These are phyloP conservation scores for Cicer chorassanicum DNA, from an alignment of 306 rosid genomes.

Conservation along the genomic window DNA sequence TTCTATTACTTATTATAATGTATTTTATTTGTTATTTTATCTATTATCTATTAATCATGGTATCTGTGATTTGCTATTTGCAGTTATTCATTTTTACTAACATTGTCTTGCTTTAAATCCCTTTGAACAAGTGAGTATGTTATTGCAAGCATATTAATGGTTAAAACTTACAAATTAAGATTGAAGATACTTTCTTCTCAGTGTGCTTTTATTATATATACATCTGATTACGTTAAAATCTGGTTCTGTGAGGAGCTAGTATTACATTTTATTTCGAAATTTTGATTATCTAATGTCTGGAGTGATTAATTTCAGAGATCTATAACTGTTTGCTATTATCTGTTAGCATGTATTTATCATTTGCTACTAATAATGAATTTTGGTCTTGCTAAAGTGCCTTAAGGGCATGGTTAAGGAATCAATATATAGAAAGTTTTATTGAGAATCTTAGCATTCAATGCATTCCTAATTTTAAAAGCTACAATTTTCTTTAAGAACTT, in stretches of 20 bases:
- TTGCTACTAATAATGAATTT: neutral
- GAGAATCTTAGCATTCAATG: neutral
- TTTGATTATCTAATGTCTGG: neutral
- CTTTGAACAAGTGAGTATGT: slow-evolving; percentile 10
- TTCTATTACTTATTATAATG: too few relatives aligned
- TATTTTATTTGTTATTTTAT: neutral
- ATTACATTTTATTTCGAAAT: slow-evolving; percentile 4
- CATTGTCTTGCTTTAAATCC: neutral
- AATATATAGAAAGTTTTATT: neutral
- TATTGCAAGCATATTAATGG: neutral
- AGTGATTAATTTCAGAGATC: neutral
- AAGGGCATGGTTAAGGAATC: neutral
- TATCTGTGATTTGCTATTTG: neutral
- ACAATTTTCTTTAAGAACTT: neutral
- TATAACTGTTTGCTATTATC: slow-evolving; percentile 15
- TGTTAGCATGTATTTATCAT: neutral
- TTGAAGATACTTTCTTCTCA: neutral
- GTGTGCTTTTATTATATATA: too few relatives aligned
- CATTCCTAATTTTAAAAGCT: neutral
- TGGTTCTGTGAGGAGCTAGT: neutral
- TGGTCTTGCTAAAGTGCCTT: neutral
- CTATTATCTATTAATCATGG: neutral
- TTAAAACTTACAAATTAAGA: neutral
- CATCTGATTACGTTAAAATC: too few relatives aligned
- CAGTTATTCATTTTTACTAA: neutral